Percentiles rank a stretch among this genome's conserved stretches.
Evolutionary conservation across 2,329 filamentous ascomycete species (phyloP).

Genomic region (Apiospora phragmitis): DNA sequence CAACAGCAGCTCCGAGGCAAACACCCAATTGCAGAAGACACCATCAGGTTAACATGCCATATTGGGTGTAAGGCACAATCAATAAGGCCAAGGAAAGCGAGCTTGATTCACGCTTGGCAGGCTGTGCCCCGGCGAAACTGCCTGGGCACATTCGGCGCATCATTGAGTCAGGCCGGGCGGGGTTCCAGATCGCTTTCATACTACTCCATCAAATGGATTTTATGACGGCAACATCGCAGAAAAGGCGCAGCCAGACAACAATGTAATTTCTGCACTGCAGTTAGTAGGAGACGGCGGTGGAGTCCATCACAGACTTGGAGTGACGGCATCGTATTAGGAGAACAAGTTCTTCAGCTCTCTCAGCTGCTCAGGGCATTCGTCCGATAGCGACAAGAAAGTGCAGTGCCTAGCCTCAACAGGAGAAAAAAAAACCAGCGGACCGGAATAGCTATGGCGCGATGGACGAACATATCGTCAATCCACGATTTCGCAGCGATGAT

Average conservation of each 20-base stretch:
- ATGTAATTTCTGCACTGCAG: background rate
- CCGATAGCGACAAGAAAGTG: background rate
- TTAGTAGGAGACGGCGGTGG: background rate
- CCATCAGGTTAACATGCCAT: background rate
- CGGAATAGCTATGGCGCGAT: background rate
- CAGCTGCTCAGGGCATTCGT: background rate
- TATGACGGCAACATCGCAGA: background rate
- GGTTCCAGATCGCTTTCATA: background rate
- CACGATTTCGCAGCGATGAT: conserved; percentile 9
- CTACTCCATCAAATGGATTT: background rate
- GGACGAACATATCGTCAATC: background rate
- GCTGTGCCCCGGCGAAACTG: background rate
- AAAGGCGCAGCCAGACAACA: background rate
- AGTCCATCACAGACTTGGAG: background rate
- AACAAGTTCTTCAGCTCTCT: background rate
- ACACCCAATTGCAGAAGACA: background rate
- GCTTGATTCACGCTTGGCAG: background rate
- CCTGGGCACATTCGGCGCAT: background rate
- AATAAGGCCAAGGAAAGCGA: background rate
- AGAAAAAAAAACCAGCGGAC: background rate
- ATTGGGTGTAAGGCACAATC: background rate
- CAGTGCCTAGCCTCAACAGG: background rate
- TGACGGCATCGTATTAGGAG: background rate
- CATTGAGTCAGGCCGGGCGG: background rate
- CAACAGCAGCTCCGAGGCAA: background rate